Conservation (phyloP, 306 rosid genomes). For the Carpinus viminea region DNA sequence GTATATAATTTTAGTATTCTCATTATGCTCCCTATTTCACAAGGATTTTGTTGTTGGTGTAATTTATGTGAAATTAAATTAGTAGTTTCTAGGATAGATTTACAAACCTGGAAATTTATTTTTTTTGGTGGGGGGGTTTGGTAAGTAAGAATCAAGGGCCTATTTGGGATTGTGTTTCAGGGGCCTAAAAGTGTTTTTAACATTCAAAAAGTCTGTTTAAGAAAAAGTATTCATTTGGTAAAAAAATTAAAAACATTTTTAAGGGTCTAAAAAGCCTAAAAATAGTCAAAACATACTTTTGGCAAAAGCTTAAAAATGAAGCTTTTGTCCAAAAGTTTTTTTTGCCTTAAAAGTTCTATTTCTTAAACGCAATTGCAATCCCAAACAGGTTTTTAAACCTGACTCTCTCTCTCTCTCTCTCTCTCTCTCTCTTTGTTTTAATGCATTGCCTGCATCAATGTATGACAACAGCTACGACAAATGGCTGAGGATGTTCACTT, state of each 20-base stretch:
- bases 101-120: too few species aligned
- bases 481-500: background rate
- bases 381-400: background rate
- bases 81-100: background rate
- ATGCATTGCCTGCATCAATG: background rate
- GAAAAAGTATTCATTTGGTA: too few species aligned
- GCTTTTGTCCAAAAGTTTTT: too few species aligned
- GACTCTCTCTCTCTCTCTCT: background rate
- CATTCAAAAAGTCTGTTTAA: too few species aligned
- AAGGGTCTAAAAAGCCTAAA: too few species aligned
- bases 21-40: conserved; percentile 3
- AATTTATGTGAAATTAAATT: background rate
- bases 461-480: background rate
- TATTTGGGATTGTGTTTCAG: too few species aligned
- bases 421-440: background rate
- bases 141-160: background rate
- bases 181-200: too few species aligned
- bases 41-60: conserved; percentile 12
- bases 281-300: too few species aligned
- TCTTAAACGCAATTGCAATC: too few species aligned
- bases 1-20: background rate
- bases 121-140: background rate
- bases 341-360: too few species aligned
- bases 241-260: too few species aligned
- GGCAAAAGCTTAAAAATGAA: too few species aligned